phyloP scores from a whole-genome alignment of 2,329 filamentous ascomycete genomes.

The Cercospora sp. region DNA sequence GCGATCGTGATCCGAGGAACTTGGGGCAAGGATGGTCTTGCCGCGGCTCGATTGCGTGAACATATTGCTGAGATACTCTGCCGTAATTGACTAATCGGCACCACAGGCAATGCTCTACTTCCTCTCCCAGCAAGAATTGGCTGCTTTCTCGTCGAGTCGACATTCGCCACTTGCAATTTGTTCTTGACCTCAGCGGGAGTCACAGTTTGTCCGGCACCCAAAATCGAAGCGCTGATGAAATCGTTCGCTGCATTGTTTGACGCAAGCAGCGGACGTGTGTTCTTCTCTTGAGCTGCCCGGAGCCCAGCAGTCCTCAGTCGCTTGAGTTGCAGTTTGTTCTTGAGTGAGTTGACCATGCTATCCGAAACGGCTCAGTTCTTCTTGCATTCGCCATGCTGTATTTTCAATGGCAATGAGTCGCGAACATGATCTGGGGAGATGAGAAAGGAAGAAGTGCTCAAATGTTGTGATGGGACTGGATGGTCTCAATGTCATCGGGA shows the following conservation, averaged over 20 bases:
- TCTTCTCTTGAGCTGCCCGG: neutral
- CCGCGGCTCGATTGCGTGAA: neutral
- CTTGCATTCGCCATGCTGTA: neutral
- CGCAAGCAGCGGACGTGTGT: neutral
- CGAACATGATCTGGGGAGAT: neutral
- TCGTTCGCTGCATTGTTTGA: neutral
- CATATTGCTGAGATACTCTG: neutral
- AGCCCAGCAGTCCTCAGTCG: neutral
- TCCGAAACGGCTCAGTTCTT: neutral
- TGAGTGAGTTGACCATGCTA: neutral
- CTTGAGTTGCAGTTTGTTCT: slow-evolving; percentile 2
- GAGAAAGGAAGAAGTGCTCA: neutral
- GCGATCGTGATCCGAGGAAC: neutral
- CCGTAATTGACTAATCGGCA: neutral
- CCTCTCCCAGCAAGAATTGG: neutral
- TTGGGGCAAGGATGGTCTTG: neutral
- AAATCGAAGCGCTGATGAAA: neutral
- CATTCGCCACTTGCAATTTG: neutral
- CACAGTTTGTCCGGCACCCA: neutral
- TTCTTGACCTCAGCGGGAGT: neutral
- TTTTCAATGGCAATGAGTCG: neutral
- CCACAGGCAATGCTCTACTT: neutral
- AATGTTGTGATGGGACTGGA: neutral
- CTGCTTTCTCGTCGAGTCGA: neutral
- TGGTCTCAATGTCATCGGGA: neutral